Evolutionary conservation across 169 alveolate genomes (phyloP), one percentile per base, ranked within the genome.

Genomic region (Cryptosporidium meleagridis): DNA sequence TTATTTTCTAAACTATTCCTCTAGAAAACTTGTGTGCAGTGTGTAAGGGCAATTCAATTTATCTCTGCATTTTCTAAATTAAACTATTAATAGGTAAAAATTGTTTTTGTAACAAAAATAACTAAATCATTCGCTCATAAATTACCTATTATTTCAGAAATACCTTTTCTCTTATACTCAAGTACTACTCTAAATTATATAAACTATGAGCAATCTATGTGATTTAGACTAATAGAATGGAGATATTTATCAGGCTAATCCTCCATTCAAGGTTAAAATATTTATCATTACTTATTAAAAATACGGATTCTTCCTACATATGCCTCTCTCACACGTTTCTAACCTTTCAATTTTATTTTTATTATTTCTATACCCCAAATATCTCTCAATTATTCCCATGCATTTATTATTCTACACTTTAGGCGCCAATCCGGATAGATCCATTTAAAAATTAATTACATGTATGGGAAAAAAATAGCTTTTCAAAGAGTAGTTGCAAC

Each of bases 401-500:
- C 67, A 55, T 23, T 55, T 55, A 55, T 55, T 55, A 21, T 55
- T 26, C 21, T 55, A 21, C 21, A 26, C 45, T 29, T 65, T 65
- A 65, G 72, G 72, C 72, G 72, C 72, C 72, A 65, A 33, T 3
- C 51, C 31, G 0, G 12, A 31, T 37, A 65, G 72, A 65, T 65
- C 72, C 72, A 35, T 16, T 4, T 1, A 65, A 18, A 10, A 65
- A 16, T 16, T 65, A 35, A 35, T 59, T 65, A 31, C 72, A 65
- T 65, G 72, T 65, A 26, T 14, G 72, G 29, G 52, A 26, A 35
- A 65, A 65, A 65, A 9, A 31, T n/a, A 35, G 53, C 3, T 9
- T 14, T 14, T 33, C 29, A 1, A 29, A 29, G 23, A 65, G 31
- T 23, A 14, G 0, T 29, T 8, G 37, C 16, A 55, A 0, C 67